Evolutionary conservation across 2,329 filamentous ascomycete species (phyloP), one percentile per base, ranked within the genome.

Genomic region (Cercospora sp.): DNA sequence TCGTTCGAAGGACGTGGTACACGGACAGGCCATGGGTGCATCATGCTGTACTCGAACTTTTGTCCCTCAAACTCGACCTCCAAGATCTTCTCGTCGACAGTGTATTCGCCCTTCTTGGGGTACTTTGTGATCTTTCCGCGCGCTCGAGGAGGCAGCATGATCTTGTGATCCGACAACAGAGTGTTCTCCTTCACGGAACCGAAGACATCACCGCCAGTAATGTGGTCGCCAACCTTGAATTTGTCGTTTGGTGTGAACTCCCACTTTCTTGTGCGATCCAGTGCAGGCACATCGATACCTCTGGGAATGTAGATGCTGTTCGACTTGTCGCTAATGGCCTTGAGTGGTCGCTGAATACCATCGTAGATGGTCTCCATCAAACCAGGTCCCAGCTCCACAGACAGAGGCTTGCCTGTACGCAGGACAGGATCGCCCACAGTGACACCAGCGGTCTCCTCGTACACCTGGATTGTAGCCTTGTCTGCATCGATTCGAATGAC

Each of bases 321-420:
- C 63, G 93, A 89, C 60, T 87, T 82, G 48, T 90, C 84, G 74
- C 92, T 85, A 77, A 99, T 99, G 73, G 88, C 89, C 82, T 90
- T 90, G 75, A 99, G 89, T 61, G 95, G 95, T 79, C 95, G 90
- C 82, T 99, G 95, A 77, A 99, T 99, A 84, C 95, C 95, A 81
- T 99, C 95, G 86, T 98, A 99, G 81, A 99, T 99, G 74, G 95
- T 97, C 84, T 98, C 94, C 87, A 99, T 93, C 80, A 99, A 85
- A 79, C 95, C 95, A 72, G 95, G 95, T 61, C 95, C 95, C 59
- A 99, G 90, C 82, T 99, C 95, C 82, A 99, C 95, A 67, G 95
- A 97, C 65, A 99, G 86, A 72, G 95, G 95, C 87, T 98, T 97
- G 81, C 93, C 92, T 67, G 94, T 97, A 77, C 94, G 89, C 69